Percentiles rank a stretch among this genome's conserved stretches.
phyloP scores from a whole-genome alignment of 371 early-diverging fungal genomes.

The Saksenaea vasiformis region DNA sequence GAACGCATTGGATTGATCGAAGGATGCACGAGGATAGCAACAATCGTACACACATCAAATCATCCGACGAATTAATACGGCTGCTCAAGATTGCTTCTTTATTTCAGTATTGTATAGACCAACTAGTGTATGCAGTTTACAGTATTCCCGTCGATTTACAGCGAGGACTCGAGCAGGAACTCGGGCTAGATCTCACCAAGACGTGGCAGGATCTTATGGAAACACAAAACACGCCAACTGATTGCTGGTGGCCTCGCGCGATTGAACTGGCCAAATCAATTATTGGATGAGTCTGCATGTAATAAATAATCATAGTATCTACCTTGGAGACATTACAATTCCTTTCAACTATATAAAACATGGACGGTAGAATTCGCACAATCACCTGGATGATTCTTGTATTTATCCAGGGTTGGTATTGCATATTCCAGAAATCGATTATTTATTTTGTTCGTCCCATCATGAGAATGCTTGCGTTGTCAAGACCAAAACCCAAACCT shows the following conservation, averaged over 20 bases:
- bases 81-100: constrained; percentile 32
- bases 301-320: background rate
- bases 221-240: background rate
- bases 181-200: constrained; percentile 18
- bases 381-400: too few species aligned
- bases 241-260: background rate
- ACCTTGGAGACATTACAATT: background rate
- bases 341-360: background rate
- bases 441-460: too few species aligned
- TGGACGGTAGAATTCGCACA: too few species aligned
- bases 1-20: background rate
- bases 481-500: too few species aligned
- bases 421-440: too few species aligned
- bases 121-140: constrained; percentile 37
- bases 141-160: constrained; percentile 35
- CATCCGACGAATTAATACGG: constrained; percentile 6
- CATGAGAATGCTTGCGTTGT: too few species aligned
- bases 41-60: background rate
- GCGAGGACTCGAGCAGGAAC: constrained; percentile 35
- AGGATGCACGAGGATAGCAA: constrained; percentile 10
- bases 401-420: too few species aligned
- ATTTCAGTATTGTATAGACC: constrained; percentile 47
- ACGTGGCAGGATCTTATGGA: constrained; percentile 13
- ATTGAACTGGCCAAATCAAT: background rate
- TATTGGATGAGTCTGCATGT: background rate